phyloP scores from a whole-genome alignment of 768 basidiomycete species.

The Amyloporia xantha region DNA sequence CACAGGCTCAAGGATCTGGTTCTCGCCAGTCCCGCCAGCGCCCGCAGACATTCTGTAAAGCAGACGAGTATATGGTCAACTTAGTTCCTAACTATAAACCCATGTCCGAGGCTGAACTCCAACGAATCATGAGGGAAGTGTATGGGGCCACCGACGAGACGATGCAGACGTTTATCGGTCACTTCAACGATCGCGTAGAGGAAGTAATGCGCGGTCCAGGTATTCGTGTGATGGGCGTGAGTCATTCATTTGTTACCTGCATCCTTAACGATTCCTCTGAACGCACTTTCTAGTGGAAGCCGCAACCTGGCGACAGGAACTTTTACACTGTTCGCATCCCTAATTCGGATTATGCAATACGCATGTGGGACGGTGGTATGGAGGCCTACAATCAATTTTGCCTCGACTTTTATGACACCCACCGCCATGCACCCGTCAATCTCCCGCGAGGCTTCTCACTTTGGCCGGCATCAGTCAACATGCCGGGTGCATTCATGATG shows the following conservation, averaged over 20 bases:
- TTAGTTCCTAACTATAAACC: no score
- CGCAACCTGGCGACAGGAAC: no score
- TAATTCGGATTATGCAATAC: no score
- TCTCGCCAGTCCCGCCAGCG: no score
- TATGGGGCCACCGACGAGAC: neutral
- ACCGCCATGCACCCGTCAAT: constrained; percentile 3
- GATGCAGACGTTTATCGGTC: neutral
- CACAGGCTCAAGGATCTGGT: no score
- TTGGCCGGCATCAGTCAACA: neutral
- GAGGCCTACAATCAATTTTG: constrained; percentile 2
- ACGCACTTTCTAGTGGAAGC: neutral
- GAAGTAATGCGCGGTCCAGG: neutral
- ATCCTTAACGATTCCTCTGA: neutral
- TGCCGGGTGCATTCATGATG: neutral
- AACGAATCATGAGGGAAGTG: no score
- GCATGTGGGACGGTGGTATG: constrained; percentile 8
- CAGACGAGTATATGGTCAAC: no score
- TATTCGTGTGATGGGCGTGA: neutral
- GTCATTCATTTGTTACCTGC: neutral
- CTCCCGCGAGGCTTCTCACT: constrained; percentile 1
- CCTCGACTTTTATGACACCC: constrained; percentile 4
- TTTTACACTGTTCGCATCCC: no score
- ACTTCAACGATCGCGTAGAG: neutral
- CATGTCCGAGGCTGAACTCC: no score
- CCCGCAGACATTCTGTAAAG: no score